Base-by-base conservation (phyloP, 2,329 filamentous ascomycete species). In the Myriosclerotinia curreyana region DNA sequence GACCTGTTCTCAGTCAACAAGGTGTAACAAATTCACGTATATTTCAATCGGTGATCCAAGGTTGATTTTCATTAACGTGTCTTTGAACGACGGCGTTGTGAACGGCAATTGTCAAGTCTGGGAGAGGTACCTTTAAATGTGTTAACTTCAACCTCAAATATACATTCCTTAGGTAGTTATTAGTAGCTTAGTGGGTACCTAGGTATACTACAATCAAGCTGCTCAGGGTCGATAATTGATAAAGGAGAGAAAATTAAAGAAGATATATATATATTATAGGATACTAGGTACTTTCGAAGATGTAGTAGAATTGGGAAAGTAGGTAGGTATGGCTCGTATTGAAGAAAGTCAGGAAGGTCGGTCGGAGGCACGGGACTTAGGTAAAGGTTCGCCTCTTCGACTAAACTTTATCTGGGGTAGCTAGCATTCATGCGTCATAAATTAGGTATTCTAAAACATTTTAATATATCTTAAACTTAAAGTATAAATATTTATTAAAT, bases 381-480 rank as follows among this genome's bases (percentile, higher is more conserved):
- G 20, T 25, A n/a, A n/a, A n/a, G n/a, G 11, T 52, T 17, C 40
- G 14, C 40, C 20, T 17, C 46, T 44, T n/a, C 31, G 40, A 56
- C 50, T 49, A 56, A 56, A 62, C 51, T 62, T 56, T 49, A 49
- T 62, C 51, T 62, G 60, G 60, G 54, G 54, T 58, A 46, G 40
- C n/a, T n/a, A n/a, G n/a, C n/a, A n/a, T n/a, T n/a, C n/a, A n/a
- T n/a, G n/a, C n/a, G n/a, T n/a, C n/a, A n/a, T n/a, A n/a, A n/a
- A n/a, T n/a, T n/a, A n/a, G n/a, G n/a, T n/a, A n/a, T n/a, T n/a
- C n/a, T n/a, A n/a, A n/a, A n/a, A n/a, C n/a, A 9, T 17, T 6
- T 20, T 8, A 8, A 5, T 8, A 20, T 31, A 31, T 31, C 6
- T 31, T 31, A 31, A 31, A 3, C 6, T 31, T 31, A 31, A 1